Evolutionary conservation across 495 filamentous ascomycete species (phyloP), one percentile per base, ranked within the genome.

Genomic region (Talaromyces thailandensis): DNA sequence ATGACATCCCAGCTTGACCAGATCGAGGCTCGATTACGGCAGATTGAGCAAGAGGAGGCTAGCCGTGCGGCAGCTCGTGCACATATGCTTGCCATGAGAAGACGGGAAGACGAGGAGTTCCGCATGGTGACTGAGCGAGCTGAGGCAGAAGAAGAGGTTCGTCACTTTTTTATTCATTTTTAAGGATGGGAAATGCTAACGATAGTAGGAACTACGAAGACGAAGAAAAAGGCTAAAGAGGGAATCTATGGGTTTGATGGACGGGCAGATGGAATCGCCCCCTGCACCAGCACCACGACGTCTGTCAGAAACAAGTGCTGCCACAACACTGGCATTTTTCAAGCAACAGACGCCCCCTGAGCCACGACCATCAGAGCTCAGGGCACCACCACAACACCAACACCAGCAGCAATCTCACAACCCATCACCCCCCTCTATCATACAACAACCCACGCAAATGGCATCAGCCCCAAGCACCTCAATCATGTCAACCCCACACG

Each of bases 291-390:
- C 76, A 57, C 73, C 75, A 59, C 76, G 77, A 53, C 76, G 77
- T 21, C 57, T 80, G 43, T 80, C 77, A 25, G 77, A 80, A 65
- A 80, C 77, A 56, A 80, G 75, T 63, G 77, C 77, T 25, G 77
- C 77, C n/a, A 80, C 77, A 7, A 80, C 77, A n/a, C 65, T 80
- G 52, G 77, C 77, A n/a, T 80, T 79, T 57, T 77, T 80, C 68
- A 78, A 80, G 62, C 77, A 80, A 62, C 77, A 80, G 61, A 76
- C 68, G n/a, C 76, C 77, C 6, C 76, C 74, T n/a, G 77, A 80
- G 60, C 76, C 76, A 45, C 77, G 75, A 37, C 67, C 71, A 63
- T 67, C 72, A 25, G 72, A 74, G 58, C 60, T 55, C 24, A 25
- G 26, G 11, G 51, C 68, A 56, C 70, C 68, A 45, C 51, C 68